Conservation (phyloP, 768 basidiomycete genomes). For the Sutorius australiensis region DNA sequence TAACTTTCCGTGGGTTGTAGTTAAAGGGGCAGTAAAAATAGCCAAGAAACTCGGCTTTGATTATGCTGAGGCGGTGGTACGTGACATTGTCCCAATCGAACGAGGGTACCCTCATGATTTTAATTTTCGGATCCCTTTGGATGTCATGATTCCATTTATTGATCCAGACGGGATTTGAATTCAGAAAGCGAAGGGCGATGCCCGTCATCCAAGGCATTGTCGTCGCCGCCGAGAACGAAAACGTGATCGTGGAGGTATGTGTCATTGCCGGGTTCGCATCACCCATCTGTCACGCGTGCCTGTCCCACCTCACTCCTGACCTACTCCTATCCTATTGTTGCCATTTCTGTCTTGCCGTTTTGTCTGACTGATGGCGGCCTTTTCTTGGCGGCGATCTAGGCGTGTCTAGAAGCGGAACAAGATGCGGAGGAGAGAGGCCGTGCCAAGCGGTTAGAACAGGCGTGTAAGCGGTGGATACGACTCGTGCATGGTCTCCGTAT, state of each 20-base stretch:
- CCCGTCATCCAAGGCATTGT: constrained; percentile 87
- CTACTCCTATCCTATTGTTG: background rate
- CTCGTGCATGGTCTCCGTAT: constrained; percentile 88
- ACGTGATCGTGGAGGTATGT: constrained; percentile 67
- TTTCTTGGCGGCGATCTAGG: constrained; percentile 44
- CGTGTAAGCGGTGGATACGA: constrained; percentile 83
- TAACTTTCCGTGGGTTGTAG: constrained; percentile 35
- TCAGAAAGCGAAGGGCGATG: constrained; percentile 85
- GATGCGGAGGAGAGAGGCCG: constrained; percentile 74
- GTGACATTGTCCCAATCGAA: constrained; percentile 33
- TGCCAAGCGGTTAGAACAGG: constrained; percentile 71
- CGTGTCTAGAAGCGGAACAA: constrained; percentile 79
- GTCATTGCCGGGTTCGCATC: constrained; percentile 10
- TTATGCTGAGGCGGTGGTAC: constrained; percentile 92
- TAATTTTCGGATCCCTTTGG: constrained; percentile 1
- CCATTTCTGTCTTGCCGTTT: background rate
- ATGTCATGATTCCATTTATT: constrained; percentile 2
- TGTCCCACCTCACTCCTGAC: background rate
- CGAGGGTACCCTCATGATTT: background rate
- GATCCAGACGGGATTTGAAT: constrained; percentile 88
- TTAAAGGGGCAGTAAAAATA: constrained; percentile 84
- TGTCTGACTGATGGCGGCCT: constrained; percentile 3
- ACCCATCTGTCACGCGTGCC: background rate
- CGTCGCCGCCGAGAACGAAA: constrained; percentile 76
- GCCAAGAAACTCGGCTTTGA: constrained; percentile 85